Evolutionary conservation across 768 basidiomycete genomes (phyloP).

Genomic region (Agaricus bisporus): DNA sequence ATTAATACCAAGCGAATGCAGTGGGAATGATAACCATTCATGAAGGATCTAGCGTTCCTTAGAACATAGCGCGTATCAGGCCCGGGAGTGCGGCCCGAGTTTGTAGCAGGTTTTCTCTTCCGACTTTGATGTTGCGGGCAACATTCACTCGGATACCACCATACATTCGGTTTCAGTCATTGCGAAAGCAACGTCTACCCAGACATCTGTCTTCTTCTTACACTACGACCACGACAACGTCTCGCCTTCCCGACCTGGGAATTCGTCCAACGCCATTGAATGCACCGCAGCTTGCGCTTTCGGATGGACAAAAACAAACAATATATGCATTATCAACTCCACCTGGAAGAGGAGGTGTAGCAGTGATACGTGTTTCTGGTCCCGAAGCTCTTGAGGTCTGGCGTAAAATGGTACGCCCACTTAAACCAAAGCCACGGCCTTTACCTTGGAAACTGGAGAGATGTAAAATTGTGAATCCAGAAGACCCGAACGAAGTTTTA

Average conservation of each 20-base stretch:
- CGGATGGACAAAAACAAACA: conserved; percentile 58
- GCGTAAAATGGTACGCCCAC: conserved; percentile 46
- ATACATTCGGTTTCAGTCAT: neutral
- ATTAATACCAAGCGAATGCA: too few relatives aligned
- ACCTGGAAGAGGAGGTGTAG: conserved; percentile 79
- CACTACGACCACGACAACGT: neutral
- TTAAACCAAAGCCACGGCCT: conserved; percentile 26
- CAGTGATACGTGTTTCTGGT: conserved; percentile 78
- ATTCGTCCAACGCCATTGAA: neutral
- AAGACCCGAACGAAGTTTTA: conserved; percentile 44
- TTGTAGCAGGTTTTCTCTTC: neutral
- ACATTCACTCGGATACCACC: neutral
- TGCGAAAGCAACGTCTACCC: neutral
- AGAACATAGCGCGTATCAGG: too few relatives aligned
- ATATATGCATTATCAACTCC: conserved; percentile 89
- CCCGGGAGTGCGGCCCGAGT: neutral
- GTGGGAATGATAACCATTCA: too few relatives aligned
- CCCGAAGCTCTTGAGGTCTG: conserved; percentile 63
- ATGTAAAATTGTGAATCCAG: conserved; percentile 62
- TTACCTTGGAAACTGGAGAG: conserved; percentile 65
- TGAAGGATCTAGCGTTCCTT: too few relatives aligned
- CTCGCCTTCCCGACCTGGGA: too few relatives aligned
- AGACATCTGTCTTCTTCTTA: neutral
- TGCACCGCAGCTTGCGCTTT: conserved; percentile 19
- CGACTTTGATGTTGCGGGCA: conserved; percentile 1